Conservation (phyloP, 2,329 filamentous ascomycete genomes). For the Talaromyces sp. region DNA sequence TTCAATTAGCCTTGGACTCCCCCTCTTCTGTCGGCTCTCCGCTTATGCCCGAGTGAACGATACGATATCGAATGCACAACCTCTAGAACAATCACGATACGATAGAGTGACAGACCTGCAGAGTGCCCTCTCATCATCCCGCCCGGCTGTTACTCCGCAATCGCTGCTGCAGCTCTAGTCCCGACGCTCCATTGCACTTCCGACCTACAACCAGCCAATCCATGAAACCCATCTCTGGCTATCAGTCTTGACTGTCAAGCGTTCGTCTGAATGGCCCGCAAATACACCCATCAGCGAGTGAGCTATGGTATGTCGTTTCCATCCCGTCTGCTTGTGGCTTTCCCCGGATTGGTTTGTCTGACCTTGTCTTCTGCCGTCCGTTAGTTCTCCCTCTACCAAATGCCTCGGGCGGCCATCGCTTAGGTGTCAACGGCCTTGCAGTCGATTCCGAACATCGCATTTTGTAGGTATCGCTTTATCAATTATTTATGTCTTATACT, state of each 20-base stretch:
- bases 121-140: slow-evolving; percentile 1
- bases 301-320: slow-evolving; percentile 61
- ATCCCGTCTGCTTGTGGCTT: not conserved
- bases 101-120: slow-evolving; percentile 2
- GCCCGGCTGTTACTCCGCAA: slow-evolving; percentile 15
- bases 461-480: slow-evolving; percentile 61
- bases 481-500: not conserved
- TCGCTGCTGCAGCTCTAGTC: slow-evolving; percentile 18
- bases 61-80: not conserved
- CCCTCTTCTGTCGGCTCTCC: slow-evolving; percentile 1
- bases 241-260: not conserved
- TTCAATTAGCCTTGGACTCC: not conserved
- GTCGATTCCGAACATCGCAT: slow-evolving; percentile 81
- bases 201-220: not conserved
- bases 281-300: slow-evolving; percentile 65
- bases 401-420: slow-evolving; percentile 77
- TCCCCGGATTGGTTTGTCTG: not conserved
- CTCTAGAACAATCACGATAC: not conserved
- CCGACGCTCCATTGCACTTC: slow-evolving; percentile 10
- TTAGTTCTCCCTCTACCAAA: slow-evolving; percentile 73
- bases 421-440: slow-evolving; percentile 92
- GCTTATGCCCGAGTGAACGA: not conserved
- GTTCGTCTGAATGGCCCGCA: slow-evolving; percentile 59
- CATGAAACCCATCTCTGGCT: slow-evolving; percentile 2
- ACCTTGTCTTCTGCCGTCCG: slow-evolving; percentile 22